A percentile compares a stretch with the other conserved stretches of the same genome.
These are phyloP conservation scores for Rhynchospora pubera DNA, from an alignment of 176 grass and related monocot species.

Conservation along the genomic window DNA sequence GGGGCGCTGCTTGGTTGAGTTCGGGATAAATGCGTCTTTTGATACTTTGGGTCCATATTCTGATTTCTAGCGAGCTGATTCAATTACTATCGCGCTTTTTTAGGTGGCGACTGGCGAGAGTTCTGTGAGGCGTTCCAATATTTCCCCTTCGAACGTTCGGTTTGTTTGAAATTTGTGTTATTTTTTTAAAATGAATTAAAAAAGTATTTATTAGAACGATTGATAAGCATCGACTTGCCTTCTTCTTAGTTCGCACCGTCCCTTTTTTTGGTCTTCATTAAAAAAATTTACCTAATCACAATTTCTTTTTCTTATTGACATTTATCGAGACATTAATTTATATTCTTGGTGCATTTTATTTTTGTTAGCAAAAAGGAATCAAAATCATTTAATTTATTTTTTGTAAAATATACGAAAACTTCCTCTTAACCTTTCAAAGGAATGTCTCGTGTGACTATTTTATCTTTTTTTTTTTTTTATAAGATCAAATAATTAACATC, in stretches of 20 bases:
- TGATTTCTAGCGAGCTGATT: background rate
- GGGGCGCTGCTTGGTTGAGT: background rate
- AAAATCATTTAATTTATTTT: too few relatives aligned
- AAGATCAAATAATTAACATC: background rate
- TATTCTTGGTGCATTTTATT: too few relatives aligned
- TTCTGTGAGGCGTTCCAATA: background rate
- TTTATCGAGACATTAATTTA: too few relatives aligned
- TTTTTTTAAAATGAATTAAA: background rate
- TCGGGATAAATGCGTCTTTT: background rate
- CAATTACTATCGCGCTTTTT: background rate
- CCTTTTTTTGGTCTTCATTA: too few relatives aligned
- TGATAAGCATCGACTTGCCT: background rate
- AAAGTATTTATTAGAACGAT: background rate
- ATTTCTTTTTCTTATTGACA: too few relatives aligned
- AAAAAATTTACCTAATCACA: too few relatives aligned
- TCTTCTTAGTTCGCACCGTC: background rate
- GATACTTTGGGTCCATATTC: background rate
- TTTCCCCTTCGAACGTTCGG: background rate
- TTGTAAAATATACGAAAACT: too few relatives aligned
- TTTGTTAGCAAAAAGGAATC: too few relatives aligned
- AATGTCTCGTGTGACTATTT: background rate
- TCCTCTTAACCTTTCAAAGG: too few relatives aligned
- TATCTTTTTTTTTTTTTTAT: background rate
- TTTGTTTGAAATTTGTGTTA: background rate
- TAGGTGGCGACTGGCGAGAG: background rate